Conservation (phyloP, 768 basidiomycete genomes). For the Amanita exitialis region DNA sequence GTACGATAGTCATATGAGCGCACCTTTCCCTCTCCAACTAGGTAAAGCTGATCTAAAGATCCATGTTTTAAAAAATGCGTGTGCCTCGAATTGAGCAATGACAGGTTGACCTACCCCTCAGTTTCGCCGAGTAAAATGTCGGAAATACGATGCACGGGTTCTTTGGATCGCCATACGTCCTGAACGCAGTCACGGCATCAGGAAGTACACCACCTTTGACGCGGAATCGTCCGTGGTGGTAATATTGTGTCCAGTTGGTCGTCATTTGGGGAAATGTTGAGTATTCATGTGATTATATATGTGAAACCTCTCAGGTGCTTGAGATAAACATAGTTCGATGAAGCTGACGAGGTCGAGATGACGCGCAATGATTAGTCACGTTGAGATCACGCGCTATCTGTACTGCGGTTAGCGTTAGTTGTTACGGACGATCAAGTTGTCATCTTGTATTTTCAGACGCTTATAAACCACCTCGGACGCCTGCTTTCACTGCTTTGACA, state of each 20-base stretch:
- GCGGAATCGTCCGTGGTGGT: conserved; percentile 44
- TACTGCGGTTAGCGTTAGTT: no score
- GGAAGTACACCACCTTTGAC: conserved; percentile 44
- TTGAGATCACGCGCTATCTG: no score
- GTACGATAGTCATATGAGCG: neutral
- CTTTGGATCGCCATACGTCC: conserved; percentile 38
- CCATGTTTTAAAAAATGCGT: neutral
- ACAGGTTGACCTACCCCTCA: conserved; percentile 30
- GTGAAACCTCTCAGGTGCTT: no score
- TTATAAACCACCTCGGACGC: no score
- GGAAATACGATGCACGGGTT: conserved; percentile 52
- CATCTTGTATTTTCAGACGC: no score
- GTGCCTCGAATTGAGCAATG: neutral
- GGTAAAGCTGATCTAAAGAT: conserved; percentile 13
- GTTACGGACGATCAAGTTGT: no score
- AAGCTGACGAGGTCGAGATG: no score
- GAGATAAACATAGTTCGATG: no score
- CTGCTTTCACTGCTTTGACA: no score
- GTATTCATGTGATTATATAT: no score
- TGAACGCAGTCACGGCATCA: conserved; percentile 47
- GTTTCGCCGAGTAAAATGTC: conserved; percentile 43
- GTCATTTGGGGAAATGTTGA: neutral
- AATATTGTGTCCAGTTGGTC: conserved; percentile 25
- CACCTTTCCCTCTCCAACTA: conserved; percentile 43
- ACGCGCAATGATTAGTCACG: no score